Conservation (phyloP, 768 basidiomycete species). For the Lepiota subincarnata region DNA sequence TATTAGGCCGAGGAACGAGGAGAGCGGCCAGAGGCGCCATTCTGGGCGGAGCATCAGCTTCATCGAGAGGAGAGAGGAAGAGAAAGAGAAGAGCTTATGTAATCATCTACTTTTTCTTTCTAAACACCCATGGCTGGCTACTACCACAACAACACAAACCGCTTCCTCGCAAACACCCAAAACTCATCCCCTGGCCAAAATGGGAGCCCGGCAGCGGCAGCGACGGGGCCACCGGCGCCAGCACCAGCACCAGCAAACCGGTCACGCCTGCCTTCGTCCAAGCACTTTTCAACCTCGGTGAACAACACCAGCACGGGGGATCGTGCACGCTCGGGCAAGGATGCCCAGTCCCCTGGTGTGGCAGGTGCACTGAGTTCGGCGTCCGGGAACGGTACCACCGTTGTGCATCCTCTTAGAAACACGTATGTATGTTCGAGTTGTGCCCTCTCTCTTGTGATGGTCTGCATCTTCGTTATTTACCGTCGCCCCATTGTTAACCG, state of each 20-base stretch:
- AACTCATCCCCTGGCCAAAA: conserved; percentile 1
- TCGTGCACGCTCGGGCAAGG: conserved; percentile 19
- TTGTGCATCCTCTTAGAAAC: conserved; percentile 75
- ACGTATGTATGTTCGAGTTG: conserved; percentile 74
- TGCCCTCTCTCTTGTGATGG: conserved; percentile 17
- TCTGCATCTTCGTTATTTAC: conserved; percentile 18
- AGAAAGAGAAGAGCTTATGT: conserved; percentile 24
- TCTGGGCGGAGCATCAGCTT: conserved; percentile 78
- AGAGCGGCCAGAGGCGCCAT: conserved; percentile 79
- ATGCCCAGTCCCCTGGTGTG: conserved; percentile 15
- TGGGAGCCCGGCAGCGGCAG: conserved; percentile 16
- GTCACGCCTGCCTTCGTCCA: conserved; percentile 55
- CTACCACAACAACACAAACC: conserved; percentile 75
- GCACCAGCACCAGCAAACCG: conserved; percentile 26
- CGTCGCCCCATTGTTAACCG: conserved; percentile 12
- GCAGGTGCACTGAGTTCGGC: conserved; percentile 4
- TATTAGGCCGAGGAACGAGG: conserved; percentile 79
- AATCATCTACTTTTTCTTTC: conserved; percentile 21
- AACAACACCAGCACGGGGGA: conserved; percentile 29
- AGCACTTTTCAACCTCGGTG: conserved; percentile 59
- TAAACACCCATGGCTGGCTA: conserved; percentile 35
- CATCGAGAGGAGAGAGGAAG: conserved; percentile 38
- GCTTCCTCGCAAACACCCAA: conserved; percentile 56
- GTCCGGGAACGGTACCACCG: conserved; percentile 30
- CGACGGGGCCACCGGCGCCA: conserved; percentile 20